Conservation (phyloP, 768 basidiomycete genomes). For the Russula foetens region DNA sequence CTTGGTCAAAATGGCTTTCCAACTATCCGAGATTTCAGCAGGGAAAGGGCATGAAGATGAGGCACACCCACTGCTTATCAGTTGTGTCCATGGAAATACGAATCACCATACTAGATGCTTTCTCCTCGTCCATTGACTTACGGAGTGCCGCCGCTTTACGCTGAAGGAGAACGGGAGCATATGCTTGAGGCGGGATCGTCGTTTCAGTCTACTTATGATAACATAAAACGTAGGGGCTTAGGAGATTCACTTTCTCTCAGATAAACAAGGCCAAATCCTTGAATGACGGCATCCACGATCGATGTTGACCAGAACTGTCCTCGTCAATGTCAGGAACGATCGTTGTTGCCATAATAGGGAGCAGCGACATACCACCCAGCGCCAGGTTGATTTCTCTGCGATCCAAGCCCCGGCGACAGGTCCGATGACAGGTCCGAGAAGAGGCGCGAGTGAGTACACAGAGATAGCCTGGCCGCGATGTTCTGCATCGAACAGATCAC, state of each 20-base stretch:
- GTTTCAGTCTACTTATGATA: slow-evolving; percentile 24
- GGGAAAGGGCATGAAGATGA: too few relatives aligned
- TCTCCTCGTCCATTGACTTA: too few relatives aligned
- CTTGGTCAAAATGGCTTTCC: too few relatives aligned
- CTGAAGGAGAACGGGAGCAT: too few relatives aligned
- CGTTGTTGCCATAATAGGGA: not conserved
- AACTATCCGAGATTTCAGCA: too few relatives aligned
- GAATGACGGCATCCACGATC: slow-evolving; percentile 46
- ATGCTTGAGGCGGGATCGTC: too few relatives aligned
- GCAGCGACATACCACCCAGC: slow-evolving; percentile 51
- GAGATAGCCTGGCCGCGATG: slow-evolving; percentile 59
- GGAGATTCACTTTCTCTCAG: slow-evolving; percentile 51
- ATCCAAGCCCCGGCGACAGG: slow-evolving; percentile 61
- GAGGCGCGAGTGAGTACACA: slow-evolving; percentile 55
- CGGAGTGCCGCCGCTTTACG: too few relatives aligned
- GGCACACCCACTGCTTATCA: too few relatives aligned
- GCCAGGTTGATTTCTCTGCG: too few relatives aligned
- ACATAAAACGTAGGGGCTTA: not conserved
- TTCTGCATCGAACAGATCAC: slow-evolving; percentile 53
- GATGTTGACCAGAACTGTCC: slow-evolving; percentile 61
- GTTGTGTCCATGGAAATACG: too few relatives aligned
- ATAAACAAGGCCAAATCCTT: slow-evolving; percentile 45
- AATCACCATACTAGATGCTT: too few relatives aligned
- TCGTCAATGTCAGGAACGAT: not conserved
- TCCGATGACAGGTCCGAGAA: slow-evolving; percentile 59